Evolutionary conservation across 495 filamentous ascomycete species (phyloP).

Genomic region (Monascus purpureus): DNA sequence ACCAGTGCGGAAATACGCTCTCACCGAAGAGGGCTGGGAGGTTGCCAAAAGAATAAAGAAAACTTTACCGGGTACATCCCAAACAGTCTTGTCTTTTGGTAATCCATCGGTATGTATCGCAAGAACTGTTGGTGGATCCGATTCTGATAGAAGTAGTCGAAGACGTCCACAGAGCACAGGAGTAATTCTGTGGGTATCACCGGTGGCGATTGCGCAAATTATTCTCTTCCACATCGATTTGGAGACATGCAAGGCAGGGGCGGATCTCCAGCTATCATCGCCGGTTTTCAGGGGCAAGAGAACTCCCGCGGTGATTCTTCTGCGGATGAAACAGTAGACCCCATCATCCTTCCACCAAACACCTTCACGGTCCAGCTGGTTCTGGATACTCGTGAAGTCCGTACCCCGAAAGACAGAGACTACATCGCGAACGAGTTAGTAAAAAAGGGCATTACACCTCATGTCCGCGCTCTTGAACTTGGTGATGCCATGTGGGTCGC

Average conservation of each 20-base stretch:
- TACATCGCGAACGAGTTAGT: constrained; percentile 62
- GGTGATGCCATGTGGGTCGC: constrained; percentile 77
- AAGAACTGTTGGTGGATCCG: not conserved
- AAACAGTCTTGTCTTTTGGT: constrained; percentile 9
- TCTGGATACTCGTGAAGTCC: constrained; percentile 65
- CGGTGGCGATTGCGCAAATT: no score
- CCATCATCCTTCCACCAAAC: constrained; percentile 46
- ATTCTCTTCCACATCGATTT: no score
- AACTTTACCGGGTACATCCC: constrained; percentile 17
- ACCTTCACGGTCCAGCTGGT: constrained; percentile 62
- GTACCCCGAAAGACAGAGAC: constrained; percentile 61
- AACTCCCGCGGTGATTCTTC: no score
- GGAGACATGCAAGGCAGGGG: no score
- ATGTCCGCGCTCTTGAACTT: constrained; percentile 54
- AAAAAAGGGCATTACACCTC: constrained; percentile 49
- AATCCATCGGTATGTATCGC: constrained; percentile 7
- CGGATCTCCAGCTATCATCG: no score
- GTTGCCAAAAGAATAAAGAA: constrained; percentile 55
- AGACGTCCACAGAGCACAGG: no score
- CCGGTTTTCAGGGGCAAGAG: no score
- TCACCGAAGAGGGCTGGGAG: constrained; percentile 72
- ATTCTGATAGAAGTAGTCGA: no score
- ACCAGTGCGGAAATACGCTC: constrained; percentile 50
- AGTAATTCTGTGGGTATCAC: no score
- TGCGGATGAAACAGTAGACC: constrained; percentile 17